Base-by-base conservation (phyloP, 495 filamentous ascomycete species). In the Amphirosellinia nigrospora region DNA sequence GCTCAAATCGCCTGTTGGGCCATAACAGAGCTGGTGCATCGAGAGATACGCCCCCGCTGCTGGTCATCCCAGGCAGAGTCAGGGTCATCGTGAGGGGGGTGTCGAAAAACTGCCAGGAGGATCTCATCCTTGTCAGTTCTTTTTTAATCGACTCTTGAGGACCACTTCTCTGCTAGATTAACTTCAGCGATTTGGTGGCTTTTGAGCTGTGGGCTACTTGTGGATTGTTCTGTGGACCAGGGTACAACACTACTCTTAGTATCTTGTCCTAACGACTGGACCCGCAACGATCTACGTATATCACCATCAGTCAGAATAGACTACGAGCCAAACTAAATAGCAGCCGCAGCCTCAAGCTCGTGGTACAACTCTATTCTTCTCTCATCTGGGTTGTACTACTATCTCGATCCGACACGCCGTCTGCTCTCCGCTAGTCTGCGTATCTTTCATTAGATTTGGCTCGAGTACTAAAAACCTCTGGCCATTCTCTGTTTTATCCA, bases 341-440 rank as follows among this genome's bases (percentile, higher is more conserved):
- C 72, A 74, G 78, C 76, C 75, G 75, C 77, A 72, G 74, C 72
- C 69, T 77, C 19, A 50, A 75, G 71, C 66, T 63, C 52, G 65
- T 76, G 72, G 75, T 77, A 64, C 75, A 77, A 74, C 73, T 77
- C 72, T 74, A 78, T 73, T 71, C 56, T 79, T 74, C 73, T 73
- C 38, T 66, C 30, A 53, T 48, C 62, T 64, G 67, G 71, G 68
- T 71, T 71, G 65, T 64, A 62, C 68, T 61, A 75, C 73, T 64
- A 74, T 68, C 71, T 70, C 74, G 73, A 75, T 63, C 74, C 59
- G 72, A 73, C 68, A 75, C 71, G 75, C 76, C 76, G 75, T 75
- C 73, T 56, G 36, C 36, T 64, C 48, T 41, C 48, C 45, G 56
- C 59, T 52, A 59, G 68, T 63, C 68, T 71, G 71, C 69, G 66